Evolutionary conservation across 129 eudicot genomes (phyloP).

Genomic region (Solidago caesia): DNA sequence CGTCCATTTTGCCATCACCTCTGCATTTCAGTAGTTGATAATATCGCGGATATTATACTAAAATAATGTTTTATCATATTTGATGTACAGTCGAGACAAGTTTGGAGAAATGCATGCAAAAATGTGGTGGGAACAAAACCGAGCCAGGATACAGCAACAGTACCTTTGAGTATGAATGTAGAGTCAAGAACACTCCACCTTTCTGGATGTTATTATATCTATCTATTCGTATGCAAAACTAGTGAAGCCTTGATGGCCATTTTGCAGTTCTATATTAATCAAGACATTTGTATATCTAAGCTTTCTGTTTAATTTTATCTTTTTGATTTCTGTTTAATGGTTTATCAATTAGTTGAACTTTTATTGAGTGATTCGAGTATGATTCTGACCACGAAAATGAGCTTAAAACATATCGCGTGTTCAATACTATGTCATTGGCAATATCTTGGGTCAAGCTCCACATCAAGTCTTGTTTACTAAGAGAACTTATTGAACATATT

Average conservation of each 20-base stretch:
- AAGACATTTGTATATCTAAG: neutral
- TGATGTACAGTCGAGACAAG: slow-evolving; percentile 69
- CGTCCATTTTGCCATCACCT: no score
- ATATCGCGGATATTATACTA: neutral
- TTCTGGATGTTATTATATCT: neutral
- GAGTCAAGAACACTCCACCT: neutral
- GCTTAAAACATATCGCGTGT: no score
- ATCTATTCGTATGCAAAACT: slow-evolving; percentile 9
- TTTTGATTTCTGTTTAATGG: neutral
- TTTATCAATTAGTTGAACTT: neutral
- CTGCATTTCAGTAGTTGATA: no score
- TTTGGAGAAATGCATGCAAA: slow-evolving; percentile 94
- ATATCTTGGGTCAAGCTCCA: no score
- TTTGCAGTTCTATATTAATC: slow-evolving; percentile 10
- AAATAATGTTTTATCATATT: neutral
- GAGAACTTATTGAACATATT: no score
- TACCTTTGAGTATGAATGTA: slow-evolving; percentile 54
- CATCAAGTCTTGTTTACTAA: no score
- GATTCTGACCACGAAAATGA: no score
- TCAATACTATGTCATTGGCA: no score
- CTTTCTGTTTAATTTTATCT: neutral
- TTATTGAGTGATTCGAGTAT: no score
- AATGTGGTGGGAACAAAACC: slow-evolving; percentile 94
- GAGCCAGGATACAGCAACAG: slow-evolving; percentile 84
- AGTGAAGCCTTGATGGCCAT: slow-evolving; percentile 13